Evolutionary conservation across 164 flowering plant genomes (phyloP).

Genomic region (Liriodendron chinense): DNA sequence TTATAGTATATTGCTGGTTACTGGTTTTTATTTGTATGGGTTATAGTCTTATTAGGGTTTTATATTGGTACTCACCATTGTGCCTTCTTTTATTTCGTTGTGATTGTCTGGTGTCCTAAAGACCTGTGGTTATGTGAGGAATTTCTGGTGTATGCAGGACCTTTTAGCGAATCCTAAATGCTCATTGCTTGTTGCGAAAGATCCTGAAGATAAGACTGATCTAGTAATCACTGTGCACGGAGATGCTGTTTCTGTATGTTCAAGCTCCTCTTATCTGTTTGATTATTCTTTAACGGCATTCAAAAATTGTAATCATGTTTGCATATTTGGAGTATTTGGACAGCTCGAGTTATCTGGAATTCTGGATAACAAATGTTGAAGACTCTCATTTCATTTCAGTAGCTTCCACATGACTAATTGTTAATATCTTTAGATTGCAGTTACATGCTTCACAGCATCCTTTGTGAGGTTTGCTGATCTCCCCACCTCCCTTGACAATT

Average conservation of each 20-base stretch:
- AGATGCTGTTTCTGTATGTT: conserved; percentile 71
- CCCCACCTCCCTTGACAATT: too few relatives aligned
- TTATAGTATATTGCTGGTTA: not conserved
- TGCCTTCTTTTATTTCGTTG: not conserved
- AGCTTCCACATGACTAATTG: not conserved
- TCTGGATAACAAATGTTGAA: not conserved
- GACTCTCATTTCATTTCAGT: not conserved
- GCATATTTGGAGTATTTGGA: not conserved
- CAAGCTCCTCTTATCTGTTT: not conserved
- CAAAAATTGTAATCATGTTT: not conserved
- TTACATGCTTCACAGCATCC: too few relatives aligned
- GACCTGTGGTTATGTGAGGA: not conserved
- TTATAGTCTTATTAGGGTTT: too few relatives aligned
- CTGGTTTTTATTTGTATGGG: not conserved
- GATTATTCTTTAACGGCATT: not conserved
- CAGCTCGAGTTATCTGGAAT: not conserved
- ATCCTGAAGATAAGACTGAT: conserved; percentile 86
- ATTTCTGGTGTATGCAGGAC: conserved; percentile 42
- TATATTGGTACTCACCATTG: not conserved
- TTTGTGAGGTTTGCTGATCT: too few relatives aligned
- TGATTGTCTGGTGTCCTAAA: not conserved
- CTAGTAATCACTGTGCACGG: conserved; percentile 72
- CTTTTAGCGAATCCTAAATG: conserved; percentile 71
- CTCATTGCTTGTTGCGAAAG: conserved; percentile 84
- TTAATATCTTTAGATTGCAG: too few relatives aligned